Conservation (phyloP, 1,139 yeast genomes). For the Yamadazyma mexicana region DNA sequence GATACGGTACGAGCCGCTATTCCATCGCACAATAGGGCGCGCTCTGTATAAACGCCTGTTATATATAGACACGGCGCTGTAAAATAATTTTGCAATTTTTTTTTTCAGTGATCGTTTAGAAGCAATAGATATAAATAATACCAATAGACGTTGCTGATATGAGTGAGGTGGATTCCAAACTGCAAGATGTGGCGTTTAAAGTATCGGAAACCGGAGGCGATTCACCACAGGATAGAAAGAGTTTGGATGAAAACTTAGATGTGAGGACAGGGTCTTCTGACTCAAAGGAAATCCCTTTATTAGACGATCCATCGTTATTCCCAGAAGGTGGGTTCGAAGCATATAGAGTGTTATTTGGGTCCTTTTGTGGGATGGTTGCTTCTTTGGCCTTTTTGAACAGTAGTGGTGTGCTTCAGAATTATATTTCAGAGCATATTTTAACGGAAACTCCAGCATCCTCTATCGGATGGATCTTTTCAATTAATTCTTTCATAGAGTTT, state of each 20-base stretch:
- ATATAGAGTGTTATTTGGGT: constrained; percentile 60
- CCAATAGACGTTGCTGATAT: too few relatives aligned
- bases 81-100: too few relatives aligned
- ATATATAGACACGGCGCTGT: too few relatives aligned
- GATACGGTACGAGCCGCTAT: too few relatives aligned
- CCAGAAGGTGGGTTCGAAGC: constrained; percentile 68
- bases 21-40: too few relatives aligned
- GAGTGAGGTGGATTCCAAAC: too few relatives aligned
- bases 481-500: constrained; percentile 29
- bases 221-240: too few relatives aligned
- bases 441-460: constrained; percentile 20
- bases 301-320: constrained; percentile 29
- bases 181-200: too few relatives aligned
- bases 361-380: constrained; percentile 58
- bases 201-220: too few relatives aligned
- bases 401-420: constrained; percentile 29
- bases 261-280: constrained; percentile 3
- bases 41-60: too few relatives aligned
- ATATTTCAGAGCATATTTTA: constrained; percentile 21
- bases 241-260: constrained; percentile 1
- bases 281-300: constrained; percentile 17
- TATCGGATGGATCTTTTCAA: constrained; percentile 35
- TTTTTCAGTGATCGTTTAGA: too few relatives aligned
- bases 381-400: constrained; percentile 62
- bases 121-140: too few relatives aligned